These are phyloP conservation scores for Lotmaria passim DNA, from an alignment of 208 protist species.

Conservation along the genomic window DNA sequence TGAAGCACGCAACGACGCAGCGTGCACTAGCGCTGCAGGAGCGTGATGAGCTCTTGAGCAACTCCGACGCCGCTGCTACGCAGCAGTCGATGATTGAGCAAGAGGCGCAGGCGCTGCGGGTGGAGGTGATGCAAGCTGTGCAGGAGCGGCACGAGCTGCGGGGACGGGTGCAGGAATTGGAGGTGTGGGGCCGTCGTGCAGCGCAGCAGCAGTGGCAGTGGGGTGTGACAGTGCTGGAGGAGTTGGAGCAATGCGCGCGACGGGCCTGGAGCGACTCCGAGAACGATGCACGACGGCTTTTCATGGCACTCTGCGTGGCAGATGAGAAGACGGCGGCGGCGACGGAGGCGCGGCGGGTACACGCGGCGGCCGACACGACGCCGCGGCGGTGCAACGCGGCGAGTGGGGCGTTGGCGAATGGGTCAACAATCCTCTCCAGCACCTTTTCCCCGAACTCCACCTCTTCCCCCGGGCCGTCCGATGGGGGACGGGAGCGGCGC, in stretches of 20 bases:
- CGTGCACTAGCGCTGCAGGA: conserved; percentile 24
- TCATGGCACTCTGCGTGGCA: not conserved
- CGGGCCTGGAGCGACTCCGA: not conserved
- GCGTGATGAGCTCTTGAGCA: conserved; percentile 31
- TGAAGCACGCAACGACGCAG: conserved; percentile 24
- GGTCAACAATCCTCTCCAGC: conserved; percentile 21
- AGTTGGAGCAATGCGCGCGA: conserved; percentile 3
- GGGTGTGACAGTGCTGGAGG: not conserved
- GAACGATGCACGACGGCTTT: not conserved
- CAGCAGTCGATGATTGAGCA: conserved; percentile 20
- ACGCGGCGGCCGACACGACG: conserved; percentile 1
- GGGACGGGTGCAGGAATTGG: conserved; percentile 18
- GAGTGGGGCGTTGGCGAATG: not conserved
- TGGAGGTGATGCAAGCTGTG: conserved; percentile 25
- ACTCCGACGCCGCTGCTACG: conserved; percentile 6
- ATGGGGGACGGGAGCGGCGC: conserved; percentile 11
- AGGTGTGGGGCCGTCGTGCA: not conserved
- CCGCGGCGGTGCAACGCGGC: conserved; percentile 11
- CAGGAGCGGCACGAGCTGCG: conserved; percentile 21
- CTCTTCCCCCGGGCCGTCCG: conserved; percentile 20
- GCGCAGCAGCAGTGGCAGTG: not conserved
- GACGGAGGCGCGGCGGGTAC: not conserved
- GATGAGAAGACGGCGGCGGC: not conserved
- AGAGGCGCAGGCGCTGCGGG: conserved; percentile 18
- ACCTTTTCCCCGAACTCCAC: conserved; percentile 11